phyloP scores from a whole-genome alignment of 371 early-diverging fungal species.

The Thermomucor indicae-seudaticae region DNA sequence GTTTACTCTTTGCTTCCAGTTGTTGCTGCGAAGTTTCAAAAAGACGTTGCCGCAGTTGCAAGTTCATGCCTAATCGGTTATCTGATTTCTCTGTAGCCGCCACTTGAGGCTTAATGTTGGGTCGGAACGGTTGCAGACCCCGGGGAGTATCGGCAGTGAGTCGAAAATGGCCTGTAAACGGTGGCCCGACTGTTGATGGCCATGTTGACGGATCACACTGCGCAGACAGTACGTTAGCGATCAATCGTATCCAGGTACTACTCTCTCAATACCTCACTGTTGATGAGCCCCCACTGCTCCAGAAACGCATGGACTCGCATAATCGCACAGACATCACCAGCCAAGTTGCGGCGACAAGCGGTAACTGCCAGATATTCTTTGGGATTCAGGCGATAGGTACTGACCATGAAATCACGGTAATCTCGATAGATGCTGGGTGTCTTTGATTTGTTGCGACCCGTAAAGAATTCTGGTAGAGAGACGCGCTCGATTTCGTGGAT shows the following conservation, averaged over 20 bases:
- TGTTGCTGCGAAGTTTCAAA: constrained; percentile 39
- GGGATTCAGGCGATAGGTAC: constrained; percentile 93
- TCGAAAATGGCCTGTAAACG: constrained; percentile 95
- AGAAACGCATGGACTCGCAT: constrained; percentile 97
- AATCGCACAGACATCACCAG: constrained; percentile 97
- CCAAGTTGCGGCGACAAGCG: constrained; percentile 90
- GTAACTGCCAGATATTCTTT: constrained; percentile 95
- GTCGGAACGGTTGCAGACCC: constrained; percentile 84
- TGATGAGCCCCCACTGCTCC: constrained; percentile 99
- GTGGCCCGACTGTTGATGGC: constrained; percentile 91
- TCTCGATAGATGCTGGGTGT: constrained; percentile 92
- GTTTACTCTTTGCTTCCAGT: constrained; percentile 30
- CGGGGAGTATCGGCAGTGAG: constrained; percentile 95
- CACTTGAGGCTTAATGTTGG: constrained; percentile 37
- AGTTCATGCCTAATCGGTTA: constrained; percentile 24
- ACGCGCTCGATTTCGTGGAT: constrained; percentile 92
- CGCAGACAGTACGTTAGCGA: neutral
- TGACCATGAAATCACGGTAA: constrained; percentile 97
- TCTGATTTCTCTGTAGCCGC: constrained; percentile 4
- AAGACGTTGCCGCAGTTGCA: constrained; percentile 54
- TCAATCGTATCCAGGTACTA: neutral
- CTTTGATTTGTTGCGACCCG: constrained; percentile 84
- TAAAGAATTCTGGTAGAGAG: constrained; percentile 95
- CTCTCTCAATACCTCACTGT: constrained; percentile 78
- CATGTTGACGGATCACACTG: constrained; percentile 88